Conservation (phyloP, 1,284 basidiomycete genomes). For the Fomitopsis betulina region DNA sequence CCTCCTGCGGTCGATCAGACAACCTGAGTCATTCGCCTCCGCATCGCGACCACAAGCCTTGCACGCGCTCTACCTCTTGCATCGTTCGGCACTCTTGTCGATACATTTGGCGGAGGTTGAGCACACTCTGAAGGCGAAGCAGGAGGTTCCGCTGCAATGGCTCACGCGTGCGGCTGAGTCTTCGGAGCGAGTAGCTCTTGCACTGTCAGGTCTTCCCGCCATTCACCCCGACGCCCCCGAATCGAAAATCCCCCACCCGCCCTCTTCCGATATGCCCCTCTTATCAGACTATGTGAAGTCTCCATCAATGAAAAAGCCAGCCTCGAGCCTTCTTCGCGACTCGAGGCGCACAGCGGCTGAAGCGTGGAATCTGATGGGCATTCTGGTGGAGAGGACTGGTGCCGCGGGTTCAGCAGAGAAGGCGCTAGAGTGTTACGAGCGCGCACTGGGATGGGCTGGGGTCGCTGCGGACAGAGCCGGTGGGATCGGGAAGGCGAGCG, state of each 20-base stretch:
- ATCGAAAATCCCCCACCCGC: conserved; percentile 36
- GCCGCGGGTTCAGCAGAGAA: conserved; percentile 30
- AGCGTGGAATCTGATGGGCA: conserved; percentile 59
- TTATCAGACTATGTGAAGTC: conserved; percentile 42
- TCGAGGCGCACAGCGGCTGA: conserved; percentile 65
- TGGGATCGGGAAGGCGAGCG: conserved; percentile 38
- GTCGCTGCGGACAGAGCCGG: conserved; percentile 32
- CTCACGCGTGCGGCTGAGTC: conserved; percentile 57
- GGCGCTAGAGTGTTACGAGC: conserved; percentile 53
- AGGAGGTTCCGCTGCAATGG: conserved; percentile 48
- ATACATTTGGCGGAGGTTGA: conserved; percentile 76
- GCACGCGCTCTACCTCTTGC: conserved; percentile 65
- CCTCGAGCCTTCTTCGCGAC: conserved; percentile 60
- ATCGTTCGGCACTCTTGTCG: conserved; percentile 68
- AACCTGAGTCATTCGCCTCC: conserved; percentile 39
- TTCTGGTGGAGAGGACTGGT: conserved; percentile 39
- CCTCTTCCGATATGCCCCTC: conserved; percentile 40
- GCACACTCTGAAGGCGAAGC: conserved; percentile 47
- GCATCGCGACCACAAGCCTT: conserved; percentile 54
- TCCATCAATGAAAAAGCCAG: conserved; percentile 47
- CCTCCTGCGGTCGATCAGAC: conserved; percentile 61
- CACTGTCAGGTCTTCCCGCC: conserved; percentile 43
- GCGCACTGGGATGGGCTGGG: conserved; percentile 62
- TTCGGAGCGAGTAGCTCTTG: conserved; percentile 60
- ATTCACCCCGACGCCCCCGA: conserved; percentile 33